These are phyloP conservation scores for Coemansia reversa DNA, from an alignment of 192 early-diverging fungal genomes.

Conservation along the genomic window DNA sequence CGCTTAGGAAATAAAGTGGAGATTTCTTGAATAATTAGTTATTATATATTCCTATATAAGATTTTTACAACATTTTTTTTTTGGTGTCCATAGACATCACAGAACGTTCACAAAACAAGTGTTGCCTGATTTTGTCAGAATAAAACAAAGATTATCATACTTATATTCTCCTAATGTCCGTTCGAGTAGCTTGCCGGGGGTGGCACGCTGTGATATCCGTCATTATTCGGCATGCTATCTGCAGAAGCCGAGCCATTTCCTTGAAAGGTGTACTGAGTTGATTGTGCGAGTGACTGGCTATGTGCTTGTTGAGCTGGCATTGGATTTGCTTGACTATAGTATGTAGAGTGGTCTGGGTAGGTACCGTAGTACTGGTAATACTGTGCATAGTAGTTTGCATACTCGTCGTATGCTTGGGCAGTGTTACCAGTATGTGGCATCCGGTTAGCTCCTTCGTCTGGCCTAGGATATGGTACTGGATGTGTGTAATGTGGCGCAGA, in stretches of 20 bases:
- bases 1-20: too few species aligned
- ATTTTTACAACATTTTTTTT: too few species aligned
- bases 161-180: constrained; percentile 31
- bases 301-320: constrained; percentile 6
- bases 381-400: constrained; percentile 39
- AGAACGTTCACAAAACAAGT: too few species aligned
- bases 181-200: constrained; percentile 32
- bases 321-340: constrained; percentile 25
- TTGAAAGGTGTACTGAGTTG: neutral
- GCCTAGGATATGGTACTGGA: constrained; percentile 3
- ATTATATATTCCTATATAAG: too few species aligned
- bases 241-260: neutral
- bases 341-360: constrained; percentile 41
- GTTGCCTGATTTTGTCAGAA: too few species aligned
- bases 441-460: neutral
- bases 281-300: constrained; percentile 8
- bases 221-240: neutral
- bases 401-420: constrained; percentile 31
- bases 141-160: too few species aligned
- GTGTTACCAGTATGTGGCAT: constrained; percentile 5
- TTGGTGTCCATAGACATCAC: too few species aligned
- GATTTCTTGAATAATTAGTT: too few species aligned
- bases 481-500: constrained; percentile 12
- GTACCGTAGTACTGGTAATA: constrained; percentile 53
- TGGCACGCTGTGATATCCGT: constrained; percentile 49